phyloP scores from a whole-genome alignment of 2,329 filamentous ascomycete genomes.

The Immersiporthe knoxdaviesiana region DNA sequence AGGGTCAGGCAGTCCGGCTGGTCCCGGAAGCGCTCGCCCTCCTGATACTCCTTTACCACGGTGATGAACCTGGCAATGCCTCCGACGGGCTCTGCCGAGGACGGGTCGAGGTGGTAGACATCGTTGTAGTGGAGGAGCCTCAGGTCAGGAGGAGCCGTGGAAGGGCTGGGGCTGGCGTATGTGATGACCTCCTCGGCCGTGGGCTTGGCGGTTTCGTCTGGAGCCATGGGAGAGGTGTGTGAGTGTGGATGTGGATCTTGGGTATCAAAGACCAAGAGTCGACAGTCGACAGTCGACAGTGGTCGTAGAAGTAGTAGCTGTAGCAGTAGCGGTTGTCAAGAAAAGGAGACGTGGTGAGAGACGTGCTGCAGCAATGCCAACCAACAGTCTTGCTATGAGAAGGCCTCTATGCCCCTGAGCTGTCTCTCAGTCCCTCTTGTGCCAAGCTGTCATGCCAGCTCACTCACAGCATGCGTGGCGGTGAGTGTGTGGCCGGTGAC shows the following conservation, averaged over 20 bases:
- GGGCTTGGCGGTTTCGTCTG: slow-evolving; percentile 21
- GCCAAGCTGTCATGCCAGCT: neutral
- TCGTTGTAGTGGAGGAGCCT: slow-evolving; percentile 92
- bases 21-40: slow-evolving; percentile 60
- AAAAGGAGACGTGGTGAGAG: neutral
- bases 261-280: neutral
- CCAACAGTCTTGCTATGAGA: neutral
- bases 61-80: slow-evolving; percentile 82
- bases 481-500: neutral
- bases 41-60: slow-evolving; percentile 74
- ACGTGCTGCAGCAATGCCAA: neutral
- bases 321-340: neutral
- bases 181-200: slow-evolving; percentile 34
- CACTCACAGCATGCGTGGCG: neutral
- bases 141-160: slow-evolving; percentile 61
- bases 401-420: neutral
- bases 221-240: slow-evolving; percentile 15
- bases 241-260: neutral
- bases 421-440: neutral
- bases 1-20: slow-evolving; percentile 73
- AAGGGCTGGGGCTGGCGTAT: slow-evolving; percentile 40
- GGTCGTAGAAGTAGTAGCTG: neutral
- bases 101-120: slow-evolving; percentile 82
- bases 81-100: slow-evolving; percentile 80
- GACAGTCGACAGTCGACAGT: too few relatives aligned